Percentiles rank a stretch among this genome's conserved stretches.
These are phyloP conservation scores for Aureobasidium sp. DNA, from an alignment of 2,329 filamentous ascomycete species.

Conservation along the genomic window DNA sequence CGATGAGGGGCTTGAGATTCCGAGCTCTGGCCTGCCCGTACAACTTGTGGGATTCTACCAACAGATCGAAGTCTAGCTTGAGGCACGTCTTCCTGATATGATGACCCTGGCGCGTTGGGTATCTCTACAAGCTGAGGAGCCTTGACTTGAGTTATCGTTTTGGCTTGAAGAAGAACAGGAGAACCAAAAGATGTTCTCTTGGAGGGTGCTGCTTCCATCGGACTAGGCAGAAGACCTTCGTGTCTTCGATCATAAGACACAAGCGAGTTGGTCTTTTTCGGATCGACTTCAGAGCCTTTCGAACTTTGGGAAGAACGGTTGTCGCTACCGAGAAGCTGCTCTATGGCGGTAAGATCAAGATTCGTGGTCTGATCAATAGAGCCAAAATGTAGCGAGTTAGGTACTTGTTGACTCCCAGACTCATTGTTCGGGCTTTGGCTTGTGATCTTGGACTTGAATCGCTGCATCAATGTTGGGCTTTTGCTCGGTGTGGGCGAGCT, in stretches of 20 bases:
- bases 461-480: background rate
- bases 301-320: background rate
- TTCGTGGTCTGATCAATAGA: conserved; percentile 3
- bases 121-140: conserved; percentile 20
- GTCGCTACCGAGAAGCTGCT: background rate
- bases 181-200: conserved; percentile 21
- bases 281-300: background rate
- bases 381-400: background rate
- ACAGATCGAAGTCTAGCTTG: conserved; percentile 59
- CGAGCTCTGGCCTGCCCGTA: conserved; percentile 35
- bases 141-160: conserved; percentile 17
- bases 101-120: conserved; percentile 8
- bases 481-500: conserved; percentile 13
- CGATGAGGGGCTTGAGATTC: no score
- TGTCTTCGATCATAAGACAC: conserved; percentile 23
- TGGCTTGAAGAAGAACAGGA: conserved; percentile 21
- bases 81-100: background rate
- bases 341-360: background rate
- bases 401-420: background rate
- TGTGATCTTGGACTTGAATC: background rate
- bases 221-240: conserved; percentile 22
- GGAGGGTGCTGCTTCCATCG: conserved; percentile 16
- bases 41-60: conserved; percentile 75
- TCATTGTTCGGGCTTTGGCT: background rate
- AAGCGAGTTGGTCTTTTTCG: background rate